Percentiles rank a stretch among this genome's conserved stretches.
phyloP scores from a whole-genome alignment of 345 rosid genomes.

The Acer campestre region DNA sequence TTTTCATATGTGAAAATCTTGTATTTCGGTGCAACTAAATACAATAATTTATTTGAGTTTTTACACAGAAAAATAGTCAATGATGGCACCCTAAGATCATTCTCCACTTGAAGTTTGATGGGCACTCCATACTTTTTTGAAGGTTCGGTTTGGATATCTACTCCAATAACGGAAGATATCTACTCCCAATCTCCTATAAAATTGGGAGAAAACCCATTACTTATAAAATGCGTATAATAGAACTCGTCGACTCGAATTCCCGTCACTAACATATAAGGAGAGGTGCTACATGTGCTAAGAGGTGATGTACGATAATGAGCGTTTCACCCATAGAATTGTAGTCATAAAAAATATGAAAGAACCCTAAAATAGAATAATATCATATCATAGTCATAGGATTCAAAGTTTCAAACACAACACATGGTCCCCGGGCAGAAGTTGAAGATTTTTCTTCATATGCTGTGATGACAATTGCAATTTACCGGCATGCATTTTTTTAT shows the following conservation, averaged over 20 bases:
- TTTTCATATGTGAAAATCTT: too few species aligned
- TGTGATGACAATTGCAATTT: neutral
- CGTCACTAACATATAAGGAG: too few species aligned
- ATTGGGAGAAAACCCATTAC: too few species aligned
- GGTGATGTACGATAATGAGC: too few species aligned
- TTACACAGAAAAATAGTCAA: neutral
- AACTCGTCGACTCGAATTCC: too few species aligned
- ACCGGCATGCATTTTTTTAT: neutral
- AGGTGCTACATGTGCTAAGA: too few species aligned
- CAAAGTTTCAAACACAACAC: neutral
- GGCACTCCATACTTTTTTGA: neutral
- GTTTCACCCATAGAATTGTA: neutral
- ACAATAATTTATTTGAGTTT: too few species aligned
- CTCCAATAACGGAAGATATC: too few species aligned
- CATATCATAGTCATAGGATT: neutral
- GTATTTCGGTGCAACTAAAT: too few species aligned
- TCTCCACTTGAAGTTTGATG: neutral
- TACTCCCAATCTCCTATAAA: too few species aligned
- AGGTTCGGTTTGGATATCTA: too few species aligned
- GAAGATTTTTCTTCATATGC: neutral
- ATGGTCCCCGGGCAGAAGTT: neutral
- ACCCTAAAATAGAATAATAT: neutral
- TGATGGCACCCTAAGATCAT: neutral
- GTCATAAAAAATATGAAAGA: neutral
- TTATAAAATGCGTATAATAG: too few species aligned